These are phyloP conservation scores for Talaromyces sp. DNA, from an alignment of 2,329 filamentous ascomycete species.

Conservation along the genomic window DNA sequence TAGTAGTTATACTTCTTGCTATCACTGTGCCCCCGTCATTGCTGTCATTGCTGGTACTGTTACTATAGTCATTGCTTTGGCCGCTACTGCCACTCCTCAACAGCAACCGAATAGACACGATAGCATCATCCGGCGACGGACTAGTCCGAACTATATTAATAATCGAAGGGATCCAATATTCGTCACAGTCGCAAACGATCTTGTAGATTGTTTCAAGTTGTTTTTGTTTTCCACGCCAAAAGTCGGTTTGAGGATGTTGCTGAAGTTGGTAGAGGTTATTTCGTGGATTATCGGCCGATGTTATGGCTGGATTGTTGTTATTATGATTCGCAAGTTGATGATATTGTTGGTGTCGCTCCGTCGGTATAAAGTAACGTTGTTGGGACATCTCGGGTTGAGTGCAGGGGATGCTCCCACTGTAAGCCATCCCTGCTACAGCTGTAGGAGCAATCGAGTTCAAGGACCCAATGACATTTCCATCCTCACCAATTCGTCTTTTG, in stretches of 20 bases:
- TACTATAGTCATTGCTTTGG: background rate
- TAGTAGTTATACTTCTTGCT: background rate
- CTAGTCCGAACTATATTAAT: constrained; percentile 29
- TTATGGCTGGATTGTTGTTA: background rate
- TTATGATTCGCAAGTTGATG: background rate
- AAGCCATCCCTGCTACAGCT: background rate
- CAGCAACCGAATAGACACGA: constrained; percentile 24
- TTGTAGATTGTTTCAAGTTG: constrained; percentile 27
- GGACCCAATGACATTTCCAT: background rate
- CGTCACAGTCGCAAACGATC: constrained; percentile 29
- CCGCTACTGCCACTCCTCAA: background rate
- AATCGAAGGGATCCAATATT: constrained; percentile 25
- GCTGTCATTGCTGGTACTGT: background rate
- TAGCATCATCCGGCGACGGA: constrained; percentile 28
- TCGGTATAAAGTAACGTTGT: background rate
- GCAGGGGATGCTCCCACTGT: background rate
- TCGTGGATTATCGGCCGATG: background rate
- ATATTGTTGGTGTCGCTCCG: background rate
- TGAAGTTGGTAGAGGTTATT: constrained; percentile 8
- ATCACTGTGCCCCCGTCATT: background rate
- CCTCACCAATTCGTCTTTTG: background rate
- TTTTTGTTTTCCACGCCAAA: constrained; percentile 28
- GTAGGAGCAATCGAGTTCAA: background rate
- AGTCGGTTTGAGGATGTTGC: constrained; percentile 19
- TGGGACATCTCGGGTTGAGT: background rate